Conservation (phyloP, 75 land plant species). For the Ceratopteris richardii region DNA sequence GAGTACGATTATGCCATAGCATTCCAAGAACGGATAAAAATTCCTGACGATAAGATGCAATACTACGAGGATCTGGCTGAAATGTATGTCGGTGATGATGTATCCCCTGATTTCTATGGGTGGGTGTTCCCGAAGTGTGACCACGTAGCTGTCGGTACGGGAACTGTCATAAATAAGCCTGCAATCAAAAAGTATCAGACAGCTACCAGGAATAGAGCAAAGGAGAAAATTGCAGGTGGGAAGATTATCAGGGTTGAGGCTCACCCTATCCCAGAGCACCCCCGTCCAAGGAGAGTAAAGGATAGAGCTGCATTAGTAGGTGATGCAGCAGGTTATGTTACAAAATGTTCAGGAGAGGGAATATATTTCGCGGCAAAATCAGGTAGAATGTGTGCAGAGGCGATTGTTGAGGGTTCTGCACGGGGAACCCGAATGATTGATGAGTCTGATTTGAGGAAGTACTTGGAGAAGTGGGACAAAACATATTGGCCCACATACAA, state of each 20-base stretch:
- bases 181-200: constrained; percentile 84
- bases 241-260: constrained; percentile 82
- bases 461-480: constrained; percentile 80
- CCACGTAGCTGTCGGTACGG: constrained; percentile 97
- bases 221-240: constrained; percentile 76
- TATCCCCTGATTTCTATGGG: constrained; percentile 97
- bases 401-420: constrained; percentile 75
- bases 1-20: constrained; percentile 96
- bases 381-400: constrained; percentile 93
- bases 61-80: constrained; percentile 94
- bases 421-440: constrained; percentile 60
- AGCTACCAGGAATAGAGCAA: constrained; percentile 52
- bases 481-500: constrained; percentile 95
- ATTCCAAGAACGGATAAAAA: constrained; percentile 85
- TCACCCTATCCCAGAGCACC: constrained; percentile 96
- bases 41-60: constrained; percentile 87
- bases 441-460: constrained; percentile 58
- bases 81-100: constrained; percentile 98
- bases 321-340: constrained; percentile 96
- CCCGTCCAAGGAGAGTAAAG: constrained; percentile 58
- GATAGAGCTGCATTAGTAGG: constrained; percentile 83
- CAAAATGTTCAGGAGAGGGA: constrained; percentile 91
- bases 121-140: constrained; percentile 99
- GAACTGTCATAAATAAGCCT: constrained; percentile 77
- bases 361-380: constrained; percentile 96